These are phyloP conservation scores for Guadua angustifolia DNA, from an alignment of 176 grass and related monocot species.

Conservation along the genomic window DNA sequence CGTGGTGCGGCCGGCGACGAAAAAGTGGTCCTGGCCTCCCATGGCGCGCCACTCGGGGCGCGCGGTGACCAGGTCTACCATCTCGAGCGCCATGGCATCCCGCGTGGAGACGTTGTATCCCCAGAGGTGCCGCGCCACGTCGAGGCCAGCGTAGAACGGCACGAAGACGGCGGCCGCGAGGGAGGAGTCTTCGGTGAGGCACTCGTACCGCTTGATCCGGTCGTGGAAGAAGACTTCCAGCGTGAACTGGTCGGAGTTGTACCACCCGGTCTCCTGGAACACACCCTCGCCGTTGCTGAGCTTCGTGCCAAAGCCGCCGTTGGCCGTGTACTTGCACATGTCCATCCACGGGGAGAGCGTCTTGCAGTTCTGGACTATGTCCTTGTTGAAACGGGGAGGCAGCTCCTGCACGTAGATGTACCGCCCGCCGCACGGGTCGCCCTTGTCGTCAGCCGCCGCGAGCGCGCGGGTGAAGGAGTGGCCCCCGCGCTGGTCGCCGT, in stretches of 20 bases:
- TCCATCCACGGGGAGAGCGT: constrained; percentile 60
- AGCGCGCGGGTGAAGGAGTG: constrained; percentile 34
- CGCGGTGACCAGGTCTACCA: constrained; percentile 35
- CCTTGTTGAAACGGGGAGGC: constrained; percentile 70
- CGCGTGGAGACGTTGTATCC: constrained; percentile 40
- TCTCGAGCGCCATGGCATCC: constrained; percentile 60
- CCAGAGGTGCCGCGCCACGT: constrained; percentile 74
- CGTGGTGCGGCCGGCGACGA: constrained; percentile 67
- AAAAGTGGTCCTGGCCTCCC: constrained; percentile 85
- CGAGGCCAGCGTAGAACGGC: constrained; percentile 84
- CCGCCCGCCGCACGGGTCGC: constrained; percentile 69
- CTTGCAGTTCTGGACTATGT: constrained; percentile 63
- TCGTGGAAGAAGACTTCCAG: constrained; percentile 86
- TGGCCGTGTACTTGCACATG: constrained; percentile 74
- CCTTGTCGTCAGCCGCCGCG: constrained; percentile 33
- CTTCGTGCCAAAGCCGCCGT: constrained; percentile 72
- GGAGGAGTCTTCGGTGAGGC: constrained; percentile 75
- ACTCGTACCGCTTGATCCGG: constrained; percentile 81
- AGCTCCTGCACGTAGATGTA: constrained; percentile 89
- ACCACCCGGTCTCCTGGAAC: constrained; percentile 76
- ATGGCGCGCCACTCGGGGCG: constrained; percentile 64
- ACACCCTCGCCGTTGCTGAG: constrained; percentile 41
- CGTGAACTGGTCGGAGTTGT: constrained; percentile 64
- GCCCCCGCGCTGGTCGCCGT: not conserved
- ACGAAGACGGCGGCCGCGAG: constrained; percentile 71